Base-by-base conservation (phyloP, 2,329 filamentous ascomycete species). In the Penicillium sp. region DNA sequence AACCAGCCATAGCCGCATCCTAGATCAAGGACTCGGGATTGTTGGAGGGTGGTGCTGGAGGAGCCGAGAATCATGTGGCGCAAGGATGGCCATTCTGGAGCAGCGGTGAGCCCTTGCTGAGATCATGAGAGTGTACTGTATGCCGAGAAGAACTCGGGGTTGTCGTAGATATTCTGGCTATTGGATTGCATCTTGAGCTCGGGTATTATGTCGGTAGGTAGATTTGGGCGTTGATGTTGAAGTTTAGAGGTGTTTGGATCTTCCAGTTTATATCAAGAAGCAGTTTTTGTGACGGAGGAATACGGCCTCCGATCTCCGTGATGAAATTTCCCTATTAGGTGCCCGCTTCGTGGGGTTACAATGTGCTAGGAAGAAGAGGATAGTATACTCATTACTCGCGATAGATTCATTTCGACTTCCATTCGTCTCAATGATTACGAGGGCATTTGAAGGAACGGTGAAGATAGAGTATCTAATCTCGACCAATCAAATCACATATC, bases 1-100 rank as follows among this genome's bases (percentile, higher is more conserved):
- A 82, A 81, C 79, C 80, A 83, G 22, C 81, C 81, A 63, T 80
- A 79, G 15, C 81, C 81, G 66, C 82, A 83, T 4, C 80, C 81
- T 4, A 83, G 73, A 67, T 83, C 80, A 9, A 83, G 75, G 33
- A 82, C 68, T 17, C 62, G 66, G 4, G 70, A 61, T n/a, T 69
- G 75, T 38, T 47, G 19, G 5, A 62, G 24, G 4, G 24, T 15
- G n/a, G 37, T 37, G 6, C n/a, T 26, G 42, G 9, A 58, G 56
- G 45, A 78, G 40, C 68, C 50, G 8, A 79, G 78, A 30, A 83
- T 70, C 69, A 83, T 76, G 4, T 72, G 61, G 26, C 70, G 70
- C n/a, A 83, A 66, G n/a, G 70, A 72, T 3, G 78, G 76, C 81
- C 80, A 84, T 74, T 82, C 80, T 19, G 78, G 77, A 9, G 80